These are phyloP conservation scores for Pugionium cornutum DNA, from an alignment of 345 rosid species.

Conservation along the genomic window DNA sequence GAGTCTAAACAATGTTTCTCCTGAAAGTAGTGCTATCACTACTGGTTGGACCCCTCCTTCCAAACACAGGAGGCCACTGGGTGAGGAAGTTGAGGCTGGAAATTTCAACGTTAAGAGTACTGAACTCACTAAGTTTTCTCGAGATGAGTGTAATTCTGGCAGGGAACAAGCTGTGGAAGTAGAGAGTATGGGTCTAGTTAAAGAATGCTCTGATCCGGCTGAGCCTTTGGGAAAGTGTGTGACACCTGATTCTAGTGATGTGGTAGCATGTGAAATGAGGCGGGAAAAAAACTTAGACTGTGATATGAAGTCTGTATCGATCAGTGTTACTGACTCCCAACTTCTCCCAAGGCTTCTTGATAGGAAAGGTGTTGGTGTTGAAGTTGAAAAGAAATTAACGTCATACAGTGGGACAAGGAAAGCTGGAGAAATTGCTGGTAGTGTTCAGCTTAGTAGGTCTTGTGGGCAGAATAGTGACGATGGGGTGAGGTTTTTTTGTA, in stretches of 20 bases:
- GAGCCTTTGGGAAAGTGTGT: slow-evolving; percentile 43
- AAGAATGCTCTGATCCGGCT: slow-evolving; percentile 42
- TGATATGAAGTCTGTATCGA: slow-evolving; percentile 39
- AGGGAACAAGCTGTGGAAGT: slow-evolving; percentile 38
- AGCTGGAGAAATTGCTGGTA: slow-evolving; percentile 43
- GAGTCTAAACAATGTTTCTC: slow-evolving; percentile 48
- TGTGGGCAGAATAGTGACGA: slow-evolving; percentile 46
- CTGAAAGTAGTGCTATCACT: slow-evolving; percentile 43
- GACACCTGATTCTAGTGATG: slow-evolving; percentile 37
- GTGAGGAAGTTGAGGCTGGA: slow-evolving; percentile 37
- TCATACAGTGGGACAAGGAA: slow-evolving; percentile 42
- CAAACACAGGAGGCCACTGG: slow-evolving; percentile 35
- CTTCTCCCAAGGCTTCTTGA: too few relatives aligned
- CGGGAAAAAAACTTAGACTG: slow-evolving; percentile 31
- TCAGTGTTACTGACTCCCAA: slow-evolving; percentile 22
- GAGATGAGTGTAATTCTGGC: slow-evolving; percentile 26
- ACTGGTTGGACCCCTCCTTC: slow-evolving; percentile 47
- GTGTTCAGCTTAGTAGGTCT: slow-evolving; percentile 42
- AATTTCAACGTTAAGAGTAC: slow-evolving; percentile 19
- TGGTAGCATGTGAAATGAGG: slow-evolving; percentile 29
- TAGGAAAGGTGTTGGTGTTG: slow-evolving; percentile 24
- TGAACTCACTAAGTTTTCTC: slow-evolving; percentile 29
- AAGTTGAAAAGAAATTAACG: slow-evolving; percentile 48
- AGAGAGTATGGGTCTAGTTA: slow-evolving; percentile 34
- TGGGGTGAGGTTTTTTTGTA: slow-evolving; percentile 48